phyloP scores from a whole-genome alignment of 2,329 filamentous ascomycete genomes.

The Microcyclospora pomicola region DNA sequence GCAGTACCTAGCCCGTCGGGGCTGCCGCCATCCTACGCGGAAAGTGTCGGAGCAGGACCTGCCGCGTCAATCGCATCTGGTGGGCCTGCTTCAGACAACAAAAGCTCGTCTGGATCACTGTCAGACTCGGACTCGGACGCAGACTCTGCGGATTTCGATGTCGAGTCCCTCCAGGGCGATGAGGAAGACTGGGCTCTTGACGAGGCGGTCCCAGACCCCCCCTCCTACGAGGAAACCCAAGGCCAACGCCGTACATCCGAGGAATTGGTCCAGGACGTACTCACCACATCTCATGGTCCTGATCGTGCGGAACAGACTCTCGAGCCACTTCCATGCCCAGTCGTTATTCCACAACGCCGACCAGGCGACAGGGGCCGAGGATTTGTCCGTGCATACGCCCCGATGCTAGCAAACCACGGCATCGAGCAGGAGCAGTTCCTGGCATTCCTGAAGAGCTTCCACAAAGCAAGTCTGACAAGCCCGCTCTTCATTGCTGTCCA shows the following conservation, averaged over 20 bases:
- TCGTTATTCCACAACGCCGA: slow-evolving; percentile 40
- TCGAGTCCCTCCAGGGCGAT: slow-evolving; percentile 14
- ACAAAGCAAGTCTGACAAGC: slow-evolving; percentile 29
- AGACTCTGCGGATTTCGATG: slow-evolving; percentile 6
- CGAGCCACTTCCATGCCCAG: slow-evolving; percentile 27
- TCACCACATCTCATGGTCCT: slow-evolving; percentile 2
- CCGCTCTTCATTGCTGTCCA: slow-evolving; percentile 18
- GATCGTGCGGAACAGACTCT: neutral
- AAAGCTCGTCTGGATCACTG: slow-evolving; percentile 1
- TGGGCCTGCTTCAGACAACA: slow-evolving; percentile 4
- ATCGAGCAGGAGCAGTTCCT: slow-evolving; percentile 38
- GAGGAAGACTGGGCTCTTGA: slow-evolving; percentile 20
- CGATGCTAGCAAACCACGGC: slow-evolving; percentile 30
- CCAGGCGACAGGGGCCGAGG: slow-evolving; percentile 36
- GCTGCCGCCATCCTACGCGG: slow-evolving; percentile 6
- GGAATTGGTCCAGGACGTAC: slow-evolving; percentile 14
- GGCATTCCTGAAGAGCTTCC: slow-evolving; percentile 35
- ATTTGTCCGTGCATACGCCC: slow-evolving; percentile 41
- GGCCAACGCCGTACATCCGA: slow-evolving; percentile 7
- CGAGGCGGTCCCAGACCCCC: slow-evolving; percentile 14
- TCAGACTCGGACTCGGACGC: slow-evolving; percentile 6
- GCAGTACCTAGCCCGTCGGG: neutral
- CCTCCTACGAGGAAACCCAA: slow-evolving; percentile 17
- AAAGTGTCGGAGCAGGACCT: slow-evolving; percentile 1
- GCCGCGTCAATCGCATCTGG: slow-evolving; percentile 6